Evolutionary conservation across 163 green algal genomes (phyloP), one percentile per base, ranked within the genome.

Genomic region (Volvox carteri): DNA sequence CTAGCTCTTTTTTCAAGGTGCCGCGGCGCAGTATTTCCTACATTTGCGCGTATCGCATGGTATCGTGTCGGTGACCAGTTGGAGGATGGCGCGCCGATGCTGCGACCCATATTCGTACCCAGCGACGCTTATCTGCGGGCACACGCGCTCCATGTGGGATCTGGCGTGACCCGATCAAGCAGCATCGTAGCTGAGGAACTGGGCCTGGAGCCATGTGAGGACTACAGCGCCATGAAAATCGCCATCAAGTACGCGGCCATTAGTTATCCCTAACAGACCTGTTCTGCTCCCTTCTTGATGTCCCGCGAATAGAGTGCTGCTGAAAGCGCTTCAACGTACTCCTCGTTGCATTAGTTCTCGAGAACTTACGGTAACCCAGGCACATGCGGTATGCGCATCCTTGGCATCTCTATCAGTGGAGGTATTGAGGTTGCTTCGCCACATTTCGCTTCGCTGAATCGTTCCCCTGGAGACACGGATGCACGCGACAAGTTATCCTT

Each of bases 121-220:
- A 62, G 42, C 62, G 79, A 86, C 5, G 35, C 28, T 5, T 86
- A 78, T 65, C 28, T 86, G n/a, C 60, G 79, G 16, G 30, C 44
- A 0, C 79, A 86, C 33, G 4, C 21, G 19, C 44, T 86, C 3
- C n/a, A 78, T 30, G 33, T 46, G 12, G 79, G 62, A 0, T 37
- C 42, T 4, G 33, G 44, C 0, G 18, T 41, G 39, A 54, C 44
- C 0, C 79, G 79, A 1, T n/a, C 62, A 28, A 35, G 5, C 19
- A 67, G 12, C n/a, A 6, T 50, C 9, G 42, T 16, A 21, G n/a
- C 16, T 23, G 5, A 28, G 54, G 62, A 78, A 60, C 79, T 86
- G 54, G 44, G 67, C 44, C 79, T 86, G 62, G 41, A 62, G 44
- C 62, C 42, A 14, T 86, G 79, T 67, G 79, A 86, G 44, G 79